A percentile compares a stretch with the other conserved stretches of the same genome.
These are phyloP conservation scores for Dinochytrium kinnereticum DNA, from an alignment of 371 early-diverging fungal species.

Conservation along the genomic window DNA sequence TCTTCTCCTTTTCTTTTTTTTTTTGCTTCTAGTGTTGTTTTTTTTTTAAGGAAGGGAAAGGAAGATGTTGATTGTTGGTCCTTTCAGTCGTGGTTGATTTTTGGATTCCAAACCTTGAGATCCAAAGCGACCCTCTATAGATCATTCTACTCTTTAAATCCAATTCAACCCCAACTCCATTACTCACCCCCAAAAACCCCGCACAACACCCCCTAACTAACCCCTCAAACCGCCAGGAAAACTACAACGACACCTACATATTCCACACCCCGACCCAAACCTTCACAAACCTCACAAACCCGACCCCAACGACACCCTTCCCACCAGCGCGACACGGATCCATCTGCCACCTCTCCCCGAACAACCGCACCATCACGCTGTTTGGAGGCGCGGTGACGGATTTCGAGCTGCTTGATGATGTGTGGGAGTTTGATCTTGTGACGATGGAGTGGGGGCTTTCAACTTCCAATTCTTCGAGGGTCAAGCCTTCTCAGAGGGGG, in stretches of 20 bases:
- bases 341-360: background rate
- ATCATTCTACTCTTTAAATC: too few species aligned
- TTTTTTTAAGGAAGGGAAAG: too few species aligned
- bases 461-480: background rate
- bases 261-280: background rate
- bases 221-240: background rate
- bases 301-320: background rate
- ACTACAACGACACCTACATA: background rate
- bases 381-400: slow-evolving; percentile 3
- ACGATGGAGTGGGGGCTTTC: background rate
- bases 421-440: background rate
- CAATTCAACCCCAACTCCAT: background rate
- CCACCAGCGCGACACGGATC: background rate
- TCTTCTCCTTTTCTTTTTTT: too few species aligned
- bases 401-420: too few species aligned
- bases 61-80: too few species aligned
- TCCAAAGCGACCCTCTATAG: too few species aligned
- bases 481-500: background rate
- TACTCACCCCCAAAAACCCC: background rate
- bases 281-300: background rate
- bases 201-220: background rate
- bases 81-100: too few species aligned
- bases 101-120: too few species aligned
- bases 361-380: background rate
- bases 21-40: too few species aligned